Percentiles rank a stretch among this genome's conserved stretches.
These are phyloP conservation scores for Diaporthe vexans DNA, from an alignment of 2,329 filamentous ascomycete genomes.

Conservation along the genomic window DNA sequence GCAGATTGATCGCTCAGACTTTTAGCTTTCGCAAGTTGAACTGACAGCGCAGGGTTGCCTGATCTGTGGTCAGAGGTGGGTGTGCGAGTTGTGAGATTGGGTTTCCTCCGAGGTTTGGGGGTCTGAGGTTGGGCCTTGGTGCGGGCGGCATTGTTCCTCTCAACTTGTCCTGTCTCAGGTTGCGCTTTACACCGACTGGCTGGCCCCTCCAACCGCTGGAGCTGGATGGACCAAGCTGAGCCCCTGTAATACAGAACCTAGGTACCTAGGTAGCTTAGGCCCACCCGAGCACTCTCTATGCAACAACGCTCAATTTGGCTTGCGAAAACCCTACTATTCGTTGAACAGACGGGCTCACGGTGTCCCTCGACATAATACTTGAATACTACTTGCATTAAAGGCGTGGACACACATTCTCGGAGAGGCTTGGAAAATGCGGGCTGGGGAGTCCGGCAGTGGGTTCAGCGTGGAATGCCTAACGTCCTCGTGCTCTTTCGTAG, in stretches of 20 bases:
- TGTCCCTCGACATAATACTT: not conserved
- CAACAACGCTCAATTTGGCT: not conserved
- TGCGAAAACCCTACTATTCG: not conserved
- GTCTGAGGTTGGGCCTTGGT: conserved; percentile 2
- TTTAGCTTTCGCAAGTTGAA: not conserved
- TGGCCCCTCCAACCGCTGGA: conserved; percentile 27
- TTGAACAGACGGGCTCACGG: not conserved
- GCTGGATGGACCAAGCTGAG: conserved; percentile 30
- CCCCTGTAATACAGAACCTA: conserved; percentile 16
- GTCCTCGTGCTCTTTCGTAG: too few species aligned
- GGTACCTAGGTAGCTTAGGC: not conserved
- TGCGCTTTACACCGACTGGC: conserved; percentile 5
- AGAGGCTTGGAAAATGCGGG: not conserved
- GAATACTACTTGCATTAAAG: too few species aligned
- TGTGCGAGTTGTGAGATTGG: conserved; percentile 28
- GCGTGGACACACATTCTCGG: not conserved
- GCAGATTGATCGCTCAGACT: not conserved
- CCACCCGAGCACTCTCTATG: not conserved
- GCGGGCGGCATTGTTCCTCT: conserved; percentile 22
- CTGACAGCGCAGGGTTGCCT: conserved; percentile 8
- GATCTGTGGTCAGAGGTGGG: not conserved
- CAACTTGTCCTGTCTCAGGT: conserved; percentile 30
- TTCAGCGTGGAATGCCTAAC: not conserved
- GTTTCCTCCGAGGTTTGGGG: conserved; percentile 29
- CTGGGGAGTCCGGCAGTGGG: not conserved